These are phyloP conservation scores for Lachnellula hyalina DNA, from an alignment of 2,329 filamentous ascomycete genomes.

Conservation along the genomic window DNA sequence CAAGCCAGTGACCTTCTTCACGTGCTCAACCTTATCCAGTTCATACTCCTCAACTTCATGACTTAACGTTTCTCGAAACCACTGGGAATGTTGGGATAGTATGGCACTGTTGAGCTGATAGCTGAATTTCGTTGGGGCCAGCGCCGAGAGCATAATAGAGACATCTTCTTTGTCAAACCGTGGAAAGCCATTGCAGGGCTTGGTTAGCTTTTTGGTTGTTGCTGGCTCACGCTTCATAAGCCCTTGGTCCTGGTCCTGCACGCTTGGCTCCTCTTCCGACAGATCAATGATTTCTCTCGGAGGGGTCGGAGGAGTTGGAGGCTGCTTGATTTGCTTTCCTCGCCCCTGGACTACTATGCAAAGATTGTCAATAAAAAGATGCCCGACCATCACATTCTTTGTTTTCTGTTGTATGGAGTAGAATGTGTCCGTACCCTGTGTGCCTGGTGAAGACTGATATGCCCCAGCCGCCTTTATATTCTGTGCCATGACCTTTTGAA, in stretches of 20 bases:
- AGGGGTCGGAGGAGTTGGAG: not conserved
- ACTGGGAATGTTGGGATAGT: constrained; percentile 4
- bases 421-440: too few species aligned
- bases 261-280: not conserved
- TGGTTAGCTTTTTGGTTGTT: not conserved
- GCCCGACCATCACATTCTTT: too few species aligned
- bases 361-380: too few species aligned
- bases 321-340: too few species aligned
- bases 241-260: not conserved
- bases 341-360: too few species aligned
- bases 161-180: not conserved
- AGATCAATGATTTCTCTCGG: not conserved
- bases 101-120: constrained; percentile 7
- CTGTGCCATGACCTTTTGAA: too few species aligned
- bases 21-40: not conserved
- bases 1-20: not conserved
- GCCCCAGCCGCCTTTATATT: too few species aligned
- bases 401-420: too few species aligned
- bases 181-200: constrained; percentile 1
- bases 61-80: constrained; percentile 6
- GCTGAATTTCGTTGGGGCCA: not conserved
- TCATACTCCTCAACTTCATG: constrained; percentile 1
- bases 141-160: too few species aligned
- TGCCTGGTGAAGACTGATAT: too few species aligned
- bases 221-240: not conserved